Conservation (phyloP, 768 basidiomycete genomes). For the Termitomyces heimii region DNA sequence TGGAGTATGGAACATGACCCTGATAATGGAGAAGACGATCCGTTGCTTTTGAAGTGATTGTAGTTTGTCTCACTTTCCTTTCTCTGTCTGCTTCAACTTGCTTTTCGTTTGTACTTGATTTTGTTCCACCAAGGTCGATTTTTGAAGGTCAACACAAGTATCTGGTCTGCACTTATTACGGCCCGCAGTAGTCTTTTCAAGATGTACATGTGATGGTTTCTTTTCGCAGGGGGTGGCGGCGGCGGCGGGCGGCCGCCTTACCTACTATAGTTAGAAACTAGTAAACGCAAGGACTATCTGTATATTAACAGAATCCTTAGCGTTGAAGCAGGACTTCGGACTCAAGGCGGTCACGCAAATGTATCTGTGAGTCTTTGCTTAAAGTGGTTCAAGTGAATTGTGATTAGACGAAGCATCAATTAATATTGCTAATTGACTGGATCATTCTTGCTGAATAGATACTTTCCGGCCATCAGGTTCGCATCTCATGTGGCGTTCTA, state of each 20-base stretch:
- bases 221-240: background rate
- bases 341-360: background rate
- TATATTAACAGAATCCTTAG: background rate
- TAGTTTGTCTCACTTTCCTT: background rate
- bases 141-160: background rate
- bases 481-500: background rate
- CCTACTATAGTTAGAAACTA: background rate
- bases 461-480: background rate
- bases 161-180: background rate
- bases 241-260: background rate
- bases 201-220: background rate
- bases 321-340: background rate
- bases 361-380: background rate
- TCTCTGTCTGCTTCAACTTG: background rate
- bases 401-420: background rate
- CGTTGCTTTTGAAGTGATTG: slow-evolving; percentile 12
- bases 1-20: slow-evolving; percentile 13
- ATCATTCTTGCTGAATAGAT: background rate
- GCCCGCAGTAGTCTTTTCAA: background rate
- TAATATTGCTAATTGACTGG: background rate
- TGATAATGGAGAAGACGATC: slow-evolving; percentile 16
- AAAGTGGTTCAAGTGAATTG: background rate
- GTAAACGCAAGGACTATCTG: background rate
- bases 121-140: background rate
- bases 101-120: background rate